Evolutionary conservation across 1,139 yeast species (phyloP).

Genomic region (Zhuliangozyma blackwelliae): DNA sequence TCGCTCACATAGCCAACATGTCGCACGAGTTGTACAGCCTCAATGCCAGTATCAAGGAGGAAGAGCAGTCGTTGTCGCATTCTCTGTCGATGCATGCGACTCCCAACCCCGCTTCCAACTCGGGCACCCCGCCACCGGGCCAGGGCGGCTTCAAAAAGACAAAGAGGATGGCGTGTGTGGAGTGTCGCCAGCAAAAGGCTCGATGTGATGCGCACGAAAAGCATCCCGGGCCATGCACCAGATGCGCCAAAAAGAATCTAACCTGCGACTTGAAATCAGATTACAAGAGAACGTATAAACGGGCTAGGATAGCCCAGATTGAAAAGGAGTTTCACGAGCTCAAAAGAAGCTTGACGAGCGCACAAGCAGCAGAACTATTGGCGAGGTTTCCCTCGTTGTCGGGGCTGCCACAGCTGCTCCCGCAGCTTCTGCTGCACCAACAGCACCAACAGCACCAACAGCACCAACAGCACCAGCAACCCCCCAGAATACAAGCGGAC

Average conservation of each 20-base stretch:
- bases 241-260: slow-evolving; percentile 69
- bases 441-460: no score
- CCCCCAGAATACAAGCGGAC: no score
- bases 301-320: slow-evolving; percentile 80
- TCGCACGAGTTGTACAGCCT: slow-evolving; percentile 37
- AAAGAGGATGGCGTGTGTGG: slow-evolving; percentile 85
- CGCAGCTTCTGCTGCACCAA: no score
- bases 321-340: slow-evolving; percentile 75
- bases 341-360: slow-evolving; percentile 51
- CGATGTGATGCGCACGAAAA: slow-evolving; percentile 81
- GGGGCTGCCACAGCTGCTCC: background rate
- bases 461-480: no score
- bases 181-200: slow-evolving; percentile 91
- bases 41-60: slow-evolving; percentile 7
- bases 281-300: slow-evolving; percentile 82
- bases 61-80: slow-evolving; percentile 1
- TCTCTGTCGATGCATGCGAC: slow-evolving; percentile 1
- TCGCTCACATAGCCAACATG: slow-evolving; percentile 46
- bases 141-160: slow-evolving; percentile 15
- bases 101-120: slow-evolving; percentile 1
- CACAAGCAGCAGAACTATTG: slow-evolving; percentile 47
- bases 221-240: slow-evolving; percentile 76
- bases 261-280: slow-evolving; percentile 72
- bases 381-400: slow-evolving; percentile 27
- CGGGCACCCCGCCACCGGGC: slow-evolving; percentile 5